A percentile compares a stretch with the other conserved stretches of the same genome.
These are phyloP conservation scores for Lactarius indigo DNA, from an alignment of 768 basidiomycete species.

Conservation along the genomic window DNA sequence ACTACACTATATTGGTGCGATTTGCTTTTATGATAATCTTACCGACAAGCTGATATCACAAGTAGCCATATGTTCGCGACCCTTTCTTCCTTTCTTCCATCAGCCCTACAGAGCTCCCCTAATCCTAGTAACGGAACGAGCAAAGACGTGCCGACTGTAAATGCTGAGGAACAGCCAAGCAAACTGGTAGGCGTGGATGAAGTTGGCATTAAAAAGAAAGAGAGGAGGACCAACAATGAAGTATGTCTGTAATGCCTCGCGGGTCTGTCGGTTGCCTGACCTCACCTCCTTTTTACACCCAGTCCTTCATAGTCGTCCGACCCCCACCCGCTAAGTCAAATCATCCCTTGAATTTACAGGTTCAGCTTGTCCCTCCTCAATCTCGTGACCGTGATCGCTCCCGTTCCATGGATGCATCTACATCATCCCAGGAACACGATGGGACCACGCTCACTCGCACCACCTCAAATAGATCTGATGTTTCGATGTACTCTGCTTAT, in stretches of 20 bases:
- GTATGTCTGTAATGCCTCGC: slow-evolving; percentile 31
- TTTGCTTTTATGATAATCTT: neutral
- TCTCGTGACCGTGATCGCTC: slow-evolving; percentile 38
- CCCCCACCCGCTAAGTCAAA: slow-evolving; percentile 84
- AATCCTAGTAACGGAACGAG: slow-evolving; percentile 6
- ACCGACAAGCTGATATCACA: slow-evolving; percentile 1
- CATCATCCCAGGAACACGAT: slow-evolving; percentile 31
- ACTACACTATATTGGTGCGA: slow-evolving; percentile 5
- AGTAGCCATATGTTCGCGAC: slow-evolving; percentile 20
- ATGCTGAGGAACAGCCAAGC: neutral
- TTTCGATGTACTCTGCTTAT: slow-evolving; percentile 42
- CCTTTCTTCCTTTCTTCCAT: slow-evolving; percentile 22
- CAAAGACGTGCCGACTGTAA: neutral
- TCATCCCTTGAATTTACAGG: slow-evolving; percentile 86
- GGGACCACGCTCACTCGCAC: slow-evolving; percentile 39
- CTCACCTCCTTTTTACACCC: slow-evolving; percentile 11
- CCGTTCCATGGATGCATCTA: slow-evolving; percentile 44
- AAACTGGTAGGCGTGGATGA: slow-evolving; percentile 29
- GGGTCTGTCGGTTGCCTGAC: neutral
- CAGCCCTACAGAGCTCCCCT: slow-evolving; percentile 19
- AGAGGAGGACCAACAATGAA: slow-evolving; percentile 48
- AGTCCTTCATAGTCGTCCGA: slow-evolving; percentile 91
- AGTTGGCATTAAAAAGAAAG: slow-evolving; percentile 41
- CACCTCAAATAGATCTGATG: slow-evolving; percentile 51
- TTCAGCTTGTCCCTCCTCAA: slow-evolving; percentile 81